phyloP scores from a whole-genome alignment of 108 stramenopile species.

The Conticribra weissflogii region DNA sequence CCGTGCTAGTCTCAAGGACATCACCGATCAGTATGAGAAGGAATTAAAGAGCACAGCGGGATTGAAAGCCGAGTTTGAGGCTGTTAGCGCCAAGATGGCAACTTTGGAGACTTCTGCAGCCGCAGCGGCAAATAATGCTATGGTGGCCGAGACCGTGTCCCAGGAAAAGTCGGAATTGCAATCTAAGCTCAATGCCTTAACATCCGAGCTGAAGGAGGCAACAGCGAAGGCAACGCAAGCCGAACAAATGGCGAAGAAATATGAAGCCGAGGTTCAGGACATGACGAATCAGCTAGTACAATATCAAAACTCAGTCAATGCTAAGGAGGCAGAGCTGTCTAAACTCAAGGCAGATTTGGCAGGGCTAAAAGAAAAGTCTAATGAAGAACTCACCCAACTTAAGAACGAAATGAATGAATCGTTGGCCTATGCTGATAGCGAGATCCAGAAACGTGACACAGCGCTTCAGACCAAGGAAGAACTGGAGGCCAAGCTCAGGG shows the following conservation, averaged over 20 bases:
- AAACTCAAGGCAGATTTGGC: slow-evolving; percentile 22
- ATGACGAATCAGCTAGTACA: slow-evolving; percentile 27
- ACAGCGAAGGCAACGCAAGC: slow-evolving; percentile 9
- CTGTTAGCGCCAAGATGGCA: slow-evolving; percentile 18
- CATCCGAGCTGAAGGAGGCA: slow-evolving; percentile 27
- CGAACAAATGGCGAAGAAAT: slow-evolving; percentile 22
- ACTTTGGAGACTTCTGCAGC: slow-evolving; percentile 12
- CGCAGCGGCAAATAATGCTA: neutral
- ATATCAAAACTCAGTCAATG: slow-evolving; percentile 22
- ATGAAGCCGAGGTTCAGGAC: slow-evolving; percentile 23
- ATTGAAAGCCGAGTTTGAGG: slow-evolving; percentile 28
- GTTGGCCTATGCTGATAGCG: slow-evolving; percentile 26
- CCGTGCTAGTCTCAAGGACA: slow-evolving; percentile 16
- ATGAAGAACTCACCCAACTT: slow-evolving; percentile 24
- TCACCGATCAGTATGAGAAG: slow-evolving; percentile 8
- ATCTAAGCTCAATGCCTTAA: slow-evolving; percentile 14
- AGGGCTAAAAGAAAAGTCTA: slow-evolving; percentile 22
- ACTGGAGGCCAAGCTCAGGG: slow-evolving; percentile 19
- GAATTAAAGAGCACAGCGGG: slow-evolving; percentile 13
- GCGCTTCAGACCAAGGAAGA: slow-evolving; percentile 36
- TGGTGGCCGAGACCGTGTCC: slow-evolving; percentile 13
- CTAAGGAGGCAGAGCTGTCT: slow-evolving; percentile 13
- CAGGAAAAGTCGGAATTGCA: slow-evolving; percentile 26
- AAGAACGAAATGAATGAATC: slow-evolving; percentile 35
- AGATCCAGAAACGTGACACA: slow-evolving; percentile 25